phyloP scores from a whole-genome alignment of 768 basidiomycete genomes.

The Tephrocybe sp. region DNA sequence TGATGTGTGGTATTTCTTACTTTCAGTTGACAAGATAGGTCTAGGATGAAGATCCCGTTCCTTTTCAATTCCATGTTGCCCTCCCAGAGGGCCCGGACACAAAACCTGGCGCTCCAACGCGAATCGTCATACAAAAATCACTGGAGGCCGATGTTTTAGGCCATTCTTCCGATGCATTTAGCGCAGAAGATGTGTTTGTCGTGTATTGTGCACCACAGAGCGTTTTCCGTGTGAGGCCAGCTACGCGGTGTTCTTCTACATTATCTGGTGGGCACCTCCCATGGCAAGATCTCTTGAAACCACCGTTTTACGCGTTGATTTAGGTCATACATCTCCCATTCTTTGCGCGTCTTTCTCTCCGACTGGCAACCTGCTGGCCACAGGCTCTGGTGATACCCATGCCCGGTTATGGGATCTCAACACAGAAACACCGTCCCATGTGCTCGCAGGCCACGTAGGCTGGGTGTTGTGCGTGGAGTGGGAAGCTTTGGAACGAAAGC shows the following conservation, averaged over 20 bases:
- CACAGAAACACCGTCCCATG: conserved; percentile 89
- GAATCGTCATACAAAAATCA: conserved; percentile 82
- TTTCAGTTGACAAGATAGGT: conserved; percentile 19
- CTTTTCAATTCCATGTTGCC: conserved; percentile 87
- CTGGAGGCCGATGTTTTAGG: conserved; percentile 79
- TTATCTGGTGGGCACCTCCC: conserved; percentile 73
- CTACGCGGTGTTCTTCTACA: conserved; percentile 92
- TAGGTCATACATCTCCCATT: conserved; percentile 91
- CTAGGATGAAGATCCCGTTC: conserved; percentile 85
- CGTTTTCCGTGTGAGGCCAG: conserved; percentile 90
- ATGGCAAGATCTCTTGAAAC: no score
- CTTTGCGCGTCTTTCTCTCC: conserved; percentile 96
- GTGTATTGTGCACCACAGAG: conserved; percentile 94
- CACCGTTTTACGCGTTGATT: no score
- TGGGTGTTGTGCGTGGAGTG: conserved; percentile 99
- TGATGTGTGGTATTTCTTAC: conserved; percentile 7
- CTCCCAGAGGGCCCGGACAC: conserved; percentile 56
- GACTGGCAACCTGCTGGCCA: conserved; percentile 87
- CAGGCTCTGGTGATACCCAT: conserved; percentile 93
- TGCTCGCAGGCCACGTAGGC: conserved; percentile 84
- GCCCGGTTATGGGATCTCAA: conserved; percentile 93
- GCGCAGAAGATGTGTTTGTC: conserved; percentile 84
- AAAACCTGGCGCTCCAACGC: conserved; percentile 60
- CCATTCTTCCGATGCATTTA: conserved; percentile 70
- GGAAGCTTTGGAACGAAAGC: conserved; percentile 88